Conservation (phyloP, 345 rosid species). For the Ailanthus altissimus region DNA sequence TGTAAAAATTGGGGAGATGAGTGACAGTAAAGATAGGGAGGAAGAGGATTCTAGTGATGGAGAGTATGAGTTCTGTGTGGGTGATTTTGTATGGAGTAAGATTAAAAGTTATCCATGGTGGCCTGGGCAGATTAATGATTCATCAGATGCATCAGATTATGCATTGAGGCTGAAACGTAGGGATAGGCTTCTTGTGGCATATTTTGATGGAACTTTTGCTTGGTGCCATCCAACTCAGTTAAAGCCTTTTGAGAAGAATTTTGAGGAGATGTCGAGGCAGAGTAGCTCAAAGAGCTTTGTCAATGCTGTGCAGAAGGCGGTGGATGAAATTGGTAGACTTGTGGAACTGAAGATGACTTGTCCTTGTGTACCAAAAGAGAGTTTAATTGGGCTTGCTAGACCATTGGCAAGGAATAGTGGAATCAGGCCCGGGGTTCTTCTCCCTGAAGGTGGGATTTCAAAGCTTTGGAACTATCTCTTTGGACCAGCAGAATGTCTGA, state of each 20-base stretch:
- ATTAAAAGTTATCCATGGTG: conserved; percentile 96
- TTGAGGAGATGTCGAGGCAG: conserved; percentile 53
- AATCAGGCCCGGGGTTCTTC: conserved; percentile 61
- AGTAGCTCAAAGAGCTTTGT: conserved; percentile 58
- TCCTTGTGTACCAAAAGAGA: conserved; percentile 49
- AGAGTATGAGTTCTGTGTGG: conserved; percentile 50
- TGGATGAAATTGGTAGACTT: conserved; percentile 67
- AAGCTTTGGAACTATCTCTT: conserved; percentile 43
- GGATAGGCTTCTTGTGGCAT: conserved; percentile 72
- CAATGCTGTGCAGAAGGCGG: conserved; percentile 53
- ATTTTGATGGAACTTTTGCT: conserved; percentile 83
- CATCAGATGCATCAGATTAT: conserved; percentile 67
- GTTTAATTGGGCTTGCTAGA: conserved; percentile 33
- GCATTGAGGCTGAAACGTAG: conserved; percentile 56
- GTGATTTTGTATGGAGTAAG: conserved; percentile 97
- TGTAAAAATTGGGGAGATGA: conserved; percentile 19
- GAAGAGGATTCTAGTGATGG: conserved; percentile 39
- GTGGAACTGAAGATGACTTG: conserved; percentile 60
- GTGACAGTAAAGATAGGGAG: conserved; percentile 20
- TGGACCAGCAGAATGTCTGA: conserved; percentile 55
- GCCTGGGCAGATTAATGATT: conserved; percentile 91
- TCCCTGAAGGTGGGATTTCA: conserved; percentile 57
- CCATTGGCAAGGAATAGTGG: conserved; percentile 63
- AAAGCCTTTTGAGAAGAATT: conserved; percentile 75
- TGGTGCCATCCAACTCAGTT: conserved; percentile 84